phyloP scores from a whole-genome alignment of 768 basidiomycete species.

The Dioszegia hungarica region DNA sequence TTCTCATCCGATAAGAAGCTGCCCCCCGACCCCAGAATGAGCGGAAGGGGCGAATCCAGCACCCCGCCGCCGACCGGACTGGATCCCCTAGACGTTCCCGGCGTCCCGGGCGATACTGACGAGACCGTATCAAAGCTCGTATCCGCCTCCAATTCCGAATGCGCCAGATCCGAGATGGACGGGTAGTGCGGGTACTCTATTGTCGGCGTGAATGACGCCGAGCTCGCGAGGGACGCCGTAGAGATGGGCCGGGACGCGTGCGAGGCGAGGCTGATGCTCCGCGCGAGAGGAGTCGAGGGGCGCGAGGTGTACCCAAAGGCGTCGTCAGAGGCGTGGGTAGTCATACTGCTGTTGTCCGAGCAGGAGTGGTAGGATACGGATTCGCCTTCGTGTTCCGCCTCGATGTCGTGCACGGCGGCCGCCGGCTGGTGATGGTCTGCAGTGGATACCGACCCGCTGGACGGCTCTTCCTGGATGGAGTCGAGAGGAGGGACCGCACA shows the following conservation, averaged over 20 bases:
- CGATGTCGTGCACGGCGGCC: not conserved
- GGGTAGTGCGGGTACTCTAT: not conserved
- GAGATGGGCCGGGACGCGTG: not conserved
- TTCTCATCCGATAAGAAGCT: not conserved
- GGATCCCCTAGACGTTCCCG: not conserved
- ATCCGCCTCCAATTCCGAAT: not conserved
- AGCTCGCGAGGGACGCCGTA: not conserved
- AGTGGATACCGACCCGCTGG: too few relatives aligned
- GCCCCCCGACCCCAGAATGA: not conserved
- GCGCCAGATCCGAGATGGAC: too few relatives aligned
- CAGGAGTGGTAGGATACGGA: not conserved
- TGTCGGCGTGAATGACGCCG: not conserved
- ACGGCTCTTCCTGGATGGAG: not conserved
- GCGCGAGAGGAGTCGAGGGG: not conserved
- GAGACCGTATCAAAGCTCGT: not conserved
- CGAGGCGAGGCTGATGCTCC: not conserved
- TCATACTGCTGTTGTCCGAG: slow-evolving; percentile 9
- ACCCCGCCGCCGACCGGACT: too few relatives aligned
- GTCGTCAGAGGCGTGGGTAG: slow-evolving; percentile 6
- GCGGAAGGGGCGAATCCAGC: too few relatives aligned
- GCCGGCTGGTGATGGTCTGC: too few relatives aligned
- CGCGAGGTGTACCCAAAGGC: not conserved
- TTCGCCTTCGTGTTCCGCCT: not conserved
- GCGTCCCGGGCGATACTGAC: not conserved
- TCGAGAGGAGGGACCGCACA: not conserved